Conservation (phyloP, 257 asterid species). For the Gardenia jasminoides region DNA sequence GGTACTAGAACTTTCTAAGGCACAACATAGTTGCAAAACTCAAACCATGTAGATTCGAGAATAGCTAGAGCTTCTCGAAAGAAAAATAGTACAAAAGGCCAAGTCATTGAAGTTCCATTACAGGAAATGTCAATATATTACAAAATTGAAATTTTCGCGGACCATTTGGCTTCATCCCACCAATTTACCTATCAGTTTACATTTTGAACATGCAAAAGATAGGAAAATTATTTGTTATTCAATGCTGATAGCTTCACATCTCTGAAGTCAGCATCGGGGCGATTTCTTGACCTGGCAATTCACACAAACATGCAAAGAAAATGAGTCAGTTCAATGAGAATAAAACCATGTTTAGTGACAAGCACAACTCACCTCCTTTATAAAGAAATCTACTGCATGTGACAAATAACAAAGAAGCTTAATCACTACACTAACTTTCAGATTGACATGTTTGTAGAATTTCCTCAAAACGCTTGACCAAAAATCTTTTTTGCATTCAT, state of each 20-base stretch:
- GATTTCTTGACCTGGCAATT: constrained; percentile 31
- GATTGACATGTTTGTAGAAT: neutral
- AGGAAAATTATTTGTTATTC: constrained; percentile 27
- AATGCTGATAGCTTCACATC: constrained; percentile 22
- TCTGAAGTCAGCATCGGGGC: constrained; percentile 19
- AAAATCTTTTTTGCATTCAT: neutral
- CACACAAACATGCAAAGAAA: neutral
- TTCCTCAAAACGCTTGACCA: neutral
- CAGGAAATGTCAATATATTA: constrained; percentile 34
- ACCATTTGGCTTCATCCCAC: constrained; percentile 82
- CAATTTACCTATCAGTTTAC: constrained; percentile 36
- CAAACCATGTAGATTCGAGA: constrained; percentile 11
- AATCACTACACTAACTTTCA: neutral
- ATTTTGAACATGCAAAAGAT: constrained; percentile 31
- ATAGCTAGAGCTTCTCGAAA: constrained; percentile 19
- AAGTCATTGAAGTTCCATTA: constrained; percentile 22
- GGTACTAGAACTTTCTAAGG: constrained; percentile 2
- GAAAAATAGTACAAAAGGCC: constrained; percentile 13
- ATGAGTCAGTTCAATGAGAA: neutral
- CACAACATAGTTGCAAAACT: neutral
- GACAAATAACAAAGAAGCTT: neutral
- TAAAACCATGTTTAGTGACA: neutral
- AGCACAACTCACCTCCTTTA: neutral
- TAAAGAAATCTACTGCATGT: neutral
- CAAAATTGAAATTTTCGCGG: constrained; percentile 48